A percentile compares a stretch with the other conserved stretches of the same genome.
These are phyloP conservation scores for Glonium stellatum DNA, from an alignment of 495 filamentous ascomycete species.

Conservation along the genomic window DNA sequence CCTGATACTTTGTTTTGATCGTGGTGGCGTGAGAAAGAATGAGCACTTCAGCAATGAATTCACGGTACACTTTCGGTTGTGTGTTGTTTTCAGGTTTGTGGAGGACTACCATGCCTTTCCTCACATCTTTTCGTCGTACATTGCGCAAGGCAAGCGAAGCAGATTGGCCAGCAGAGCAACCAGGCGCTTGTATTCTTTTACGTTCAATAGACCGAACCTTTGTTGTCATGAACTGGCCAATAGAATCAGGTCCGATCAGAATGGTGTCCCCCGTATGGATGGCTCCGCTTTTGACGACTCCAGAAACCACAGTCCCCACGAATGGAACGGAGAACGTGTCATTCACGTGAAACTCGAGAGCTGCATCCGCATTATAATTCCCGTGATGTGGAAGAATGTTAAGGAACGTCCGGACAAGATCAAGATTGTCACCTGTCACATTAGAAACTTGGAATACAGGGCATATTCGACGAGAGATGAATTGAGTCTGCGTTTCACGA, in stretches of 20 bases:
- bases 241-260: conserved; percentile 81
- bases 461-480: conserved; percentile 90
- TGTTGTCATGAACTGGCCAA: conserved; percentile 87
- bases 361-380: conserved; percentile 77
- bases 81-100: conserved; percentile 61
- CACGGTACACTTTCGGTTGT: conserved; percentile 71
- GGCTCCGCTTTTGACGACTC: conserved; percentile 81
- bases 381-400: conserved; percentile 95
- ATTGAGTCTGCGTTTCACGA: conserved; percentile 54
- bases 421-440: conserved; percentile 82
- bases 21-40: conserved; percentile 97
- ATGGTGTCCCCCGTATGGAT: conserved; percentile 88
- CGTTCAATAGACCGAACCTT: conserved; percentile 89
- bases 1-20: conserved; percentile 95
- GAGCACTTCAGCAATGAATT: conserved; percentile 93
- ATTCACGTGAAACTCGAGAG: conserved; percentile 94
- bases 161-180: conserved; percentile 83
- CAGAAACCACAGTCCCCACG: conserved; percentile 91
- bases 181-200: conserved; percentile 85
- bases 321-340: conserved; percentile 99
- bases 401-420: conserved; percentile 78
- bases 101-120: conserved; percentile 97
- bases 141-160: conserved; percentile 86
- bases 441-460: conserved; percentile 98
- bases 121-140: conserved; percentile 82